A percentile compares a stretch with the other conserved stretches of the same genome.
Evolutionary conservation across 1,284 basidiomycete species (phyloP).

Genomic region (Quambalaria eucalypti): DNA sequence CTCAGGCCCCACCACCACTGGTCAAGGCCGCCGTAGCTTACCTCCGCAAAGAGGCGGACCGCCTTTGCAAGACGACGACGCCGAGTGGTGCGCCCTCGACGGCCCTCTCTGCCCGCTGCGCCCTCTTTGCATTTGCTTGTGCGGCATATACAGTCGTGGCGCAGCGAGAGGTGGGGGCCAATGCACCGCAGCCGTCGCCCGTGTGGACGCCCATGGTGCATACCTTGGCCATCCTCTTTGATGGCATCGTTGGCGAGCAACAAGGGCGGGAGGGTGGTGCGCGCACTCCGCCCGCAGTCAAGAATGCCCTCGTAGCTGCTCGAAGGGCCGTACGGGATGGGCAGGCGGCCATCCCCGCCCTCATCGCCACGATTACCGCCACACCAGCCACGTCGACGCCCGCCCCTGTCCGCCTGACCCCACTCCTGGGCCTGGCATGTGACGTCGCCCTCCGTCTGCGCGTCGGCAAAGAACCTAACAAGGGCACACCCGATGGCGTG

Average conservation of each 20-base stretch:
- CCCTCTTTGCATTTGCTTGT: constrained; percentile 66
- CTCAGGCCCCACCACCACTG: constrained; percentile 49
- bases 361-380: constrained; percentile 19
- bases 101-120: constrained; percentile 54
- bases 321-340: constrained; percentile 19
- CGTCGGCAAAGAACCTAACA: constrained; percentile 21
- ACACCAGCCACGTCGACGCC: constrained; percentile 14
- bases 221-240: constrained; percentile 19
- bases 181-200: constrained; percentile 8
- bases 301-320: constrained; percentile 16
- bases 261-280: not conserved
- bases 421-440: constrained; percentile 27
- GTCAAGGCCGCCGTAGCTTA: constrained; percentile 64
- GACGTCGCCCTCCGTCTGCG: constrained; percentile 27
- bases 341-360: constrained; percentile 16
- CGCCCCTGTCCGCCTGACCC: constrained; percentile 14
- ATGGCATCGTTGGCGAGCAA: constrained; percentile 1
- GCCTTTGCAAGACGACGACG: constrained; percentile 21
- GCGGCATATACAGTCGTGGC: constrained; percentile 52
- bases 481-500: constrained; percentile 20
- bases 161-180: constrained; percentile 8
- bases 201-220: constrained; percentile 19
- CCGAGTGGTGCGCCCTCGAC: constrained; percentile 14
- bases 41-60: constrained; percentile 60
- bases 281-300: not conserved